Base-by-base conservation (phyloP, 106 monocot species). In the Platanthera zijinensis region DNA sequence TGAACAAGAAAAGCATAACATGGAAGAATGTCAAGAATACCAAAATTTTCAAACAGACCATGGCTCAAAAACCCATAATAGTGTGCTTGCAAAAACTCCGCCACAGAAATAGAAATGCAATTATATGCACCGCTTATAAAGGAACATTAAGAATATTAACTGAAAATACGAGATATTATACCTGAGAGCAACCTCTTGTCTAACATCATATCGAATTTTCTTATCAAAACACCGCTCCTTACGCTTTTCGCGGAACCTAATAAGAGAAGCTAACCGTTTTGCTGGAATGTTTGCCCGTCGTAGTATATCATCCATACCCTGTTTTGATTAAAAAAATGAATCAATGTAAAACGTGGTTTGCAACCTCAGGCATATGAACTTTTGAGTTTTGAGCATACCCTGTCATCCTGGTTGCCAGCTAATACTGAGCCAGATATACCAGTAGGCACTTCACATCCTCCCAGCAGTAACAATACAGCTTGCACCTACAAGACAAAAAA, bases 121-220 rank as follows among this genome's bases (percentile, higher is more conserved):
- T 13, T 53, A 53, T 8, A 53, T 8, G 13, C 13, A 53, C 13
- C 52, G 6, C 13, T 53, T 53, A 5, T 53, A 53, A 10, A 53
- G 52, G 13, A 53, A 53, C 52, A 53, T 30, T 39, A 66, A 10
- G 10, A 19, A 66, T 12, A 30, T 66, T 32, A 63, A 66, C 32
- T n/a, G 32, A 8, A 66, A 66, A 66, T 4, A 69, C 5, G 17
- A 10, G 48, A 70, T 7, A 2, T 48, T 17, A 48, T 85, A 95
- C 95, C 95, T 92, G 61, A 86, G 87, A 63, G 95, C 95, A 59
- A 92, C 95, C 76, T 95, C 95, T 72, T 92, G 90, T 32, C 95
- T 86, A 25, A 92, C 92, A 80, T 64, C 86, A 68, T 92, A 92
- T 6, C 90, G 85, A 59, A 95, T 90, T 82, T 92, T 95, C 81